Base-by-base conservation (phyloP, 2,329 filamentous ascomycete species). In the Phialocephala sp. region DNA sequence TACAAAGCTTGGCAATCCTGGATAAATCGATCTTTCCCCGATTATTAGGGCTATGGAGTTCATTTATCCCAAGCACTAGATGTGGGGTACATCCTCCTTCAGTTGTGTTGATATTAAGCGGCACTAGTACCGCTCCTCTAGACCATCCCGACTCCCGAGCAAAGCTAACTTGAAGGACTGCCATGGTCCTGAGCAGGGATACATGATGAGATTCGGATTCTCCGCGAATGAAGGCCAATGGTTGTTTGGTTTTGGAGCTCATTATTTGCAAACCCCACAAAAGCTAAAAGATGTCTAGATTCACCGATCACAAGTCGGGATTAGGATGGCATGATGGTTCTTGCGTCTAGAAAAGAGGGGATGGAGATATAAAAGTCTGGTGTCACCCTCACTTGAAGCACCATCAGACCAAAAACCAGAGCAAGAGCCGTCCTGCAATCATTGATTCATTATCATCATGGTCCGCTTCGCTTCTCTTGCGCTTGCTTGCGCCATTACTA, bases 71-170 rank as follows among this genome's bases (percentile, higher is more conserved):
- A 22, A 14, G 45, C 45, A 24, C 45, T 50, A 50, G 45, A 11
- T 50, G 45, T 50, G 45, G 45, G 45, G 45, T 50, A 50, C 45
- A 50, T 50, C 20, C n/a, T 20, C 45, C 45, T 50, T 50, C 45
- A 20, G 45, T 11, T 27, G 8, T 11, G 4, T 50, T 22, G 45
- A 50, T 50, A 50, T 50, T 50, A 50, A 50, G 45, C 45, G 45
- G 45, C 24, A n/a, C 45, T 50, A 50, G 45, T 20, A 22, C 22
- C 22, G n/a, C 45, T 20, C 45, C 20, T 50, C 24, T 32, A 32
- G 27, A 32, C 27, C 27, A 32, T 50, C 22, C 5, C n/a, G 22
- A 11, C 15, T 50, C 11, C 45, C 45, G 20, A 50, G 9, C n/a
- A 50, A 50, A 50, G 12, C 20, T 20, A 22, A 11, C 45, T 12